A percentile compares a stretch with the other conserved stretches of the same genome.
Evolutionary conservation across 441 rosid species (phyloP).

Genomic region (Syzygium syzygioides): DNA sequence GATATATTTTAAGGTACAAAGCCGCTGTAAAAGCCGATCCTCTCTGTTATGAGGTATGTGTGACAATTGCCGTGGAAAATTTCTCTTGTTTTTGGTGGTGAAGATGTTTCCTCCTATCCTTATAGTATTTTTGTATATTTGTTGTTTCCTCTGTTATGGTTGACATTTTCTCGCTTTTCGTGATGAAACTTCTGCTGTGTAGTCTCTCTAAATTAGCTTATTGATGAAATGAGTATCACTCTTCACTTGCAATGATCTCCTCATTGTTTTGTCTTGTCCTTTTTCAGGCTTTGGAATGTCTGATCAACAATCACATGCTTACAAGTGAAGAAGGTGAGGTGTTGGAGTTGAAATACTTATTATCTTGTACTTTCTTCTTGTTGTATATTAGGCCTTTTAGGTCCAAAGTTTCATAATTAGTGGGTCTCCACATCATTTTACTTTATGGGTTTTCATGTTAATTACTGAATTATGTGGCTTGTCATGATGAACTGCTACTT

Average conservation of each 20-base stretch:
- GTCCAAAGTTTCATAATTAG: neutral
- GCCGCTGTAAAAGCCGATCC: constrained; percentile 97
- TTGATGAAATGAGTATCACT: neutral
- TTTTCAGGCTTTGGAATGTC: constrained; percentile 90
- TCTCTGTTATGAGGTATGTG: constrained; percentile 85
- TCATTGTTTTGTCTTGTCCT: neutral
- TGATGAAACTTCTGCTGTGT: neutral
- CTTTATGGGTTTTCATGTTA: neutral
- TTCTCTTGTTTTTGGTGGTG: neutral
- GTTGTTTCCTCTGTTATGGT: neutral
- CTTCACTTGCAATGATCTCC: neutral
- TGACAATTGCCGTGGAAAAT: neutral
- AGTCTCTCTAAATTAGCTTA: neutral
- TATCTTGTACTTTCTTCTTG: neutral
- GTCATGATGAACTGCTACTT: neutral
- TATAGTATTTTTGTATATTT: constrained; percentile 9
- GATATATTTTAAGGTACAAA: constrained; percentile 61
- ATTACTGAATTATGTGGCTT: neutral
- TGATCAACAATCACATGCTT: constrained; percentile 88
- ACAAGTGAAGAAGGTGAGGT: constrained; percentile 95
- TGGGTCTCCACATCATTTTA: neutral
- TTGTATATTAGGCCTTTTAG: neutral
- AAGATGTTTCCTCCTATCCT: neutral
- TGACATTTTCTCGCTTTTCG: neutral
- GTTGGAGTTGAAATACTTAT: constrained; percentile 3